Evolutionary conservation across 164 flowering plant genomes (phyloP).

Genomic region (Platanus orientalis): DNA sequence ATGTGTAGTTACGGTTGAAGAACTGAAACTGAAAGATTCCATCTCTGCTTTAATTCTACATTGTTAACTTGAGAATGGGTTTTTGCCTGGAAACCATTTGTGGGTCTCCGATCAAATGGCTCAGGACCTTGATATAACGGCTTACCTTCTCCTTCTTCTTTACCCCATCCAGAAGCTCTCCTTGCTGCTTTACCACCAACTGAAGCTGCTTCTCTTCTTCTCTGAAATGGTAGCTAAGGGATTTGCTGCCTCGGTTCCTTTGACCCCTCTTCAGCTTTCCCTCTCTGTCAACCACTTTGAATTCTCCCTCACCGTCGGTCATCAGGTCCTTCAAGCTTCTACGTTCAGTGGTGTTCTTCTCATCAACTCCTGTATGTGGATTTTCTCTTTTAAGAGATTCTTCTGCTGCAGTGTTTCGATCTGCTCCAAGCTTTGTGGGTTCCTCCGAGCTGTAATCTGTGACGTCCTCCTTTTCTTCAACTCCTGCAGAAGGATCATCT

Average conservation of each 20-base stretch:
- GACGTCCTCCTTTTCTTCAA: background rate
- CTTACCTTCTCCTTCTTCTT: constrained; percentile 34
- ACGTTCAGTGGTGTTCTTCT: background rate
- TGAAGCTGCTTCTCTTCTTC: constrained; percentile 35
- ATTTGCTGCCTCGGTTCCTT: constrained; percentile 16
- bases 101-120: constrained; percentile 35
- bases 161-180: constrained; percentile 20
- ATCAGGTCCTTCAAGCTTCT: constrained; percentile 31
- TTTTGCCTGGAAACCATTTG: constrained; percentile 19
- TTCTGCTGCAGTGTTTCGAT: too few relatives aligned
- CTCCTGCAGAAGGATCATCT: background rate
- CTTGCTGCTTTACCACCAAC: constrained; percentile 26
- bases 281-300: constrained; percentile 15
- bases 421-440: too few relatives aligned
- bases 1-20: too few relatives aligned
- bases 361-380: background rate
- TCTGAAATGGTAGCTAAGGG: constrained; percentile 35
- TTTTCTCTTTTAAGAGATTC: background rate
- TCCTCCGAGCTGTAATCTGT: too few relatives aligned
- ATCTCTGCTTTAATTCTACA: too few relatives aligned
- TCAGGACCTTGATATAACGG: constrained; percentile 35
- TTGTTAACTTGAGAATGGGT: constrained; percentile 8
- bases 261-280: background rate
- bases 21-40: too few relatives aligned
- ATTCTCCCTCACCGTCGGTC: background rate